Percentiles rank a stretch among this genome's conserved stretches.
Evolutionary conservation across 2,329 filamentous ascomycete species (phyloP).

Genomic region (Zalaria obscura): DNA sequence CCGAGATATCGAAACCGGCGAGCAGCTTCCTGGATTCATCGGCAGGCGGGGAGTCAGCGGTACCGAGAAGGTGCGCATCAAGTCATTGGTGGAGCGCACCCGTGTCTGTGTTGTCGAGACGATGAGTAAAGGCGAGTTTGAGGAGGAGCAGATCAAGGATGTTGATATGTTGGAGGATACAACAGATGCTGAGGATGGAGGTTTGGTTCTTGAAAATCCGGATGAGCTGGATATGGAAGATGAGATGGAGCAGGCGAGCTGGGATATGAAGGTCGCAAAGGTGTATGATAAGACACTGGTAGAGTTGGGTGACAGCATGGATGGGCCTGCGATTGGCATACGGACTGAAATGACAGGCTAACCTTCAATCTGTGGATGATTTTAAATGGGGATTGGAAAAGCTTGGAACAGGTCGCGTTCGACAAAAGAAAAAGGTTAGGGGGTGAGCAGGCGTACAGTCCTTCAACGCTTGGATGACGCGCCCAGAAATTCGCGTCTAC

Average conservation of each 20-base stretch:
- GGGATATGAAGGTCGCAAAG: slow-evolving; percentile 55
- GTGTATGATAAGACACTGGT: slow-evolving; percentile 73
- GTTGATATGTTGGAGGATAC: slow-evolving; percentile 19
- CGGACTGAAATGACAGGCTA: slow-evolving; percentile 23
- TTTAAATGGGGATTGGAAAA: no score
- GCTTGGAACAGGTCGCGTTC: no score
- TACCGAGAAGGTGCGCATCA: slow-evolving; percentile 79
- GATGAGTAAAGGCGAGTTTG: slow-evolving; percentile 40
- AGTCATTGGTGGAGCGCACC: slow-evolving; percentile 65
- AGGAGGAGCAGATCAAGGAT: slow-evolving; percentile 21
- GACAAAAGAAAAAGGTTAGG: no score
- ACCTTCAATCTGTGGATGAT: not conserved
- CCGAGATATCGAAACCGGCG: slow-evolving; percentile 49
- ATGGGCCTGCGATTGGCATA: slow-evolving; percentile 31
- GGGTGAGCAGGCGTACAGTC: no score
- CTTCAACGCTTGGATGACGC: no score
- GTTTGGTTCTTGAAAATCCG: slow-evolving; percentile 10
- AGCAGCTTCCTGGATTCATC: slow-evolving; percentile 57
- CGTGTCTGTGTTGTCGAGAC: slow-evolving; percentile 56
- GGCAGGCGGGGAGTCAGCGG: slow-evolving; percentile 51
- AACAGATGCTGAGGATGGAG: slow-evolving; percentile 33
- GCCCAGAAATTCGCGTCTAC: no score
- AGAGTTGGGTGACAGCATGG: slow-evolving; percentile 55
- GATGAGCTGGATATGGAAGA: slow-evolving; percentile 15
- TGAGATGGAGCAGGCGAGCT: slow-evolving; percentile 20